phyloP scores from a whole-genome alignment of 768 basidiomycete species.

The Sutorius australiensis region DNA sequence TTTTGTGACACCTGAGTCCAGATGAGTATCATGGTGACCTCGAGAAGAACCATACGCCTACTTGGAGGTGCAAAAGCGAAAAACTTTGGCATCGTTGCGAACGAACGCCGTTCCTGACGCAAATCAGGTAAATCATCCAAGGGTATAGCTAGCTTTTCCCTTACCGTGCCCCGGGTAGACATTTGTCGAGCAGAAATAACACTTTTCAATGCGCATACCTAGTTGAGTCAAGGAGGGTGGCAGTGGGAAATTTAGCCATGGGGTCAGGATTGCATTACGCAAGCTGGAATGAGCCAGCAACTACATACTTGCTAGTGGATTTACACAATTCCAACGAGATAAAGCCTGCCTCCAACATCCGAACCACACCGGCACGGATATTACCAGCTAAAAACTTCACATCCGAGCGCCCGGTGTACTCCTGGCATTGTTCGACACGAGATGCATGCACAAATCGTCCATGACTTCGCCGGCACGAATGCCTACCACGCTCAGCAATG shows the following conservation, averaged over 20 bases:
- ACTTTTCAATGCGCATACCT: conserved; percentile 92
- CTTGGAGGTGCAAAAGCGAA: conserved; percentile 98
- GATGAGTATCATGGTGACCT: conserved; percentile 6
- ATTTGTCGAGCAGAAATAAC: conserved; percentile 96
- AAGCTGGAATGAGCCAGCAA: too few relatives aligned
- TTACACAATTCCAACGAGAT: neutral
- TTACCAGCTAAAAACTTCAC: neutral
- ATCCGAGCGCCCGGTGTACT: conserved; percentile 2
- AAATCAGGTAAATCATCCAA: neutral
- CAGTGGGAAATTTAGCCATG: conserved; percentile 24
- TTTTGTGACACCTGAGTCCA: conserved; percentile 84
- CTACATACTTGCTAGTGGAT: too few relatives aligned
- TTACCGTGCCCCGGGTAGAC: conserved; percentile 95
- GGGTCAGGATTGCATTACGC: neutral
- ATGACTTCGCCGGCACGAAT: conserved; percentile 45
- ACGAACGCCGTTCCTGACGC: conserved; percentile 85
- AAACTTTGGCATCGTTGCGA: conserved; percentile 96
- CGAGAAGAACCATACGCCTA: conserved; percentile 37
- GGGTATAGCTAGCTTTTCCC: conserved; percentile 6
- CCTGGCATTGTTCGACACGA: neutral
- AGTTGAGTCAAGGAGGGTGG: neutral
- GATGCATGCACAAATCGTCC: conserved; percentile 30
- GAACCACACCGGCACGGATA: neutral
- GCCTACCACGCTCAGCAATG: conserved; percentile 44
- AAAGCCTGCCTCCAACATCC: neutral